Evolutionary conservation across 2,329 filamentous ascomycete species (phyloP).

Genomic region (Escovopsis sp.): DNA sequence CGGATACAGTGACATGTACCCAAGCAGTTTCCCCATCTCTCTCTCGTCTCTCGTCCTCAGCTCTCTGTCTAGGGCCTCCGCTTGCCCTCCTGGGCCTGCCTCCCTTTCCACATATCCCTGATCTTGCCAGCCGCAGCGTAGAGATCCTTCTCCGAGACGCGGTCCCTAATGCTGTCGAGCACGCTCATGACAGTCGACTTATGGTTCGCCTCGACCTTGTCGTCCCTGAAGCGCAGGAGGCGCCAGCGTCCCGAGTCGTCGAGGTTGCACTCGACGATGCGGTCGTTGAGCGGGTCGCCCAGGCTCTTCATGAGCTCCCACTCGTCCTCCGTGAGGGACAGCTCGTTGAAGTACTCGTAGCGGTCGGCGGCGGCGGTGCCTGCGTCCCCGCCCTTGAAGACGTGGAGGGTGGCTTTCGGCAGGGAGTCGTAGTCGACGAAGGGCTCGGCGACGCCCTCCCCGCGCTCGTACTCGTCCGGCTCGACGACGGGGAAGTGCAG

Average conservation of each 20-base stretch:
- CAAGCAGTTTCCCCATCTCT: too few species aligned
- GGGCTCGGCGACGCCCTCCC: slow-evolving; percentile 45
- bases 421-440: slow-evolving; percentile 67
- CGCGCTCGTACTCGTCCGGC: slow-evolving; percentile 50
- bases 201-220: slow-evolving; percentile 86
- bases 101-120: slow-evolving; percentile 64
- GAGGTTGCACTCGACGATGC: slow-evolving; percentile 80
- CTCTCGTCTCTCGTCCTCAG: too few species aligned
- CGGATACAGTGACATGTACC: too few species aligned
- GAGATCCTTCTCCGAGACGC: slow-evolving; percentile 70
- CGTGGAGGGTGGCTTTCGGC: slow-evolving; percentile 57
- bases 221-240: slow-evolving; percentile 78
- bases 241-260: slow-evolving; percentile 66
- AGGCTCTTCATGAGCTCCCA: slow-evolving; percentile 71
- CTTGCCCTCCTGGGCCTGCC: slow-evolving; percentile 21
- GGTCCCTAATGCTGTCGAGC: slow-evolving; percentile 75
- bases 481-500: slow-evolving; percentile 61
- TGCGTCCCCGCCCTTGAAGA: slow-evolving; percentile 43
- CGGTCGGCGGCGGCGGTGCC: slow-evolving; percentile 27
- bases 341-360: slow-evolving; percentile 51
- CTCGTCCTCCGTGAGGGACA: slow-evolving; percentile 58
- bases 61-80: slow-evolving; percentile 7
- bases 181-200: slow-evolving; percentile 72
- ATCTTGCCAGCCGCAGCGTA: slow-evolving; percentile 54
- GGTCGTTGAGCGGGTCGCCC: slow-evolving; percentile 62